These are phyloP conservation scores for Betula pendula DNA, from an alignment of 306 rosid genomes.

Conservation along the genomic window DNA sequence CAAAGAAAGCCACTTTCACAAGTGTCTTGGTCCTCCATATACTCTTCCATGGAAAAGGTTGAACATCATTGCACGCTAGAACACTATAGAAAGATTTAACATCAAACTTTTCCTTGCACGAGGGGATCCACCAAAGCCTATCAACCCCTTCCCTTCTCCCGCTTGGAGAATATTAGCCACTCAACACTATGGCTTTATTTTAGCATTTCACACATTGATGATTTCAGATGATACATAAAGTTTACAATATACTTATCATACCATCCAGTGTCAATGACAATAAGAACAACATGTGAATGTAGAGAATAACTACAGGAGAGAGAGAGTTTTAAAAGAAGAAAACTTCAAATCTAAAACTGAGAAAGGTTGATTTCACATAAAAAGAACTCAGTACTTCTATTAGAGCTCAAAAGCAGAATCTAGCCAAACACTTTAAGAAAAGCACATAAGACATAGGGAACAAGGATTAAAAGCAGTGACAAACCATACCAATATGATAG, in stretches of 20 bases:
- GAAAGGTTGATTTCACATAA: not conserved
- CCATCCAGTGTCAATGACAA: not conserved
- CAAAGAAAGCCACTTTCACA: too few relatives aligned
- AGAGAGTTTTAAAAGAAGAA: not conserved
- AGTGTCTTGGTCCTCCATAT: too few relatives aligned
- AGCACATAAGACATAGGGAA: not conserved
- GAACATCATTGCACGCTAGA: too few relatives aligned
- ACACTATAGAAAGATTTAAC: too few relatives aligned
- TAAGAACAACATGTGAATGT: not conserved
- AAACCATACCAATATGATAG: constrained; percentile 82
- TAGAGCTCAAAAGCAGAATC: not conserved
- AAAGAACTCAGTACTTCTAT: not conserved
- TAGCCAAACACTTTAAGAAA: not conserved
- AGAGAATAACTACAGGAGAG: not conserved
- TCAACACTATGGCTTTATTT: not conserved
- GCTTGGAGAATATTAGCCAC: too few relatives aligned
- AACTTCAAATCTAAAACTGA: too few relatives aligned
- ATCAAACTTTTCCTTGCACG: too few relatives aligned
- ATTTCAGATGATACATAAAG: not conserved
- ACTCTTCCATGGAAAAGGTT: too few relatives aligned
- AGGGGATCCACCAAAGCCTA: too few relatives aligned
- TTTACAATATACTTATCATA: not conserved
- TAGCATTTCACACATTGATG: not conserved
- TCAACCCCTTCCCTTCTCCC: too few relatives aligned
- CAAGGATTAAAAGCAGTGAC: constrained; percentile 19